A percentile compares a stretch with the other conserved stretches of the same genome.
These are phyloP conservation scores for Cryptococcus hybrid DNA, from an alignment of 1,284 basidiomycete species.

Conservation along the genomic window DNA sequence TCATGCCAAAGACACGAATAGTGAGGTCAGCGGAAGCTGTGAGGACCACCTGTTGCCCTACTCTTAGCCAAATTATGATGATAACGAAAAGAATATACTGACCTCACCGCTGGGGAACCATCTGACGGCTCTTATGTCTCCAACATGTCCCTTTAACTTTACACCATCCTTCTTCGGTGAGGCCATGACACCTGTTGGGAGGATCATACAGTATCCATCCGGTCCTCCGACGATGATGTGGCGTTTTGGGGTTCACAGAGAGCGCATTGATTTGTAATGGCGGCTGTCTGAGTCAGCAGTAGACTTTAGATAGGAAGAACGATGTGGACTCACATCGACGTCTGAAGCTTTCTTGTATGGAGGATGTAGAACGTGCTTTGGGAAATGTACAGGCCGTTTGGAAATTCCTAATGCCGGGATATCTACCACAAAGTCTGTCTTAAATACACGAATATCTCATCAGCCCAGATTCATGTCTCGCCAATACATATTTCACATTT, in stretches of 20 bases:
- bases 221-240: conserved; percentile 45
- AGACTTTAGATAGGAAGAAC: not conserved
- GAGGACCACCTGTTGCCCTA: conserved; percentile 43
- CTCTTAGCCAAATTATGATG: not conserved
- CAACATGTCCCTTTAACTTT: conserved; percentile 50
- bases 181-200: conserved; percentile 20
- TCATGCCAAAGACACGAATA: conserved; percentile 47
- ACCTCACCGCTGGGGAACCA: conserved; percentile 46
- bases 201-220: conserved; percentile 47
- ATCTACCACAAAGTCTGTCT: conserved; percentile 38
- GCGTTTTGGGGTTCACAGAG: conserved; percentile 34
- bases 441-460: not conserved
- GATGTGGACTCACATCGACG: conserved; percentile 24
- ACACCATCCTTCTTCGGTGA: conserved; percentile 16
- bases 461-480: conserved; percentile 1
- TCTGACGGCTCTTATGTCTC: conserved; percentile 48
- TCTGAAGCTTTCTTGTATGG: conserved; percentile 30
- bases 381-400: conserved; percentile 33
- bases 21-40: conserved; percentile 50
- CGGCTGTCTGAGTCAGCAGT: conserved; percentile 19
- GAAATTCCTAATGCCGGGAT: conserved; percentile 26
- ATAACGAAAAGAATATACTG: conserved; percentile 1
- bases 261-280: conserved; percentile 44
- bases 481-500: not conserved
- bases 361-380: conserved; percentile 38